These are phyloP conservation scores for Hemileccinum rubropunctum DNA, from an alignment of 768 basidiomycete species.

Conservation along the genomic window DNA sequence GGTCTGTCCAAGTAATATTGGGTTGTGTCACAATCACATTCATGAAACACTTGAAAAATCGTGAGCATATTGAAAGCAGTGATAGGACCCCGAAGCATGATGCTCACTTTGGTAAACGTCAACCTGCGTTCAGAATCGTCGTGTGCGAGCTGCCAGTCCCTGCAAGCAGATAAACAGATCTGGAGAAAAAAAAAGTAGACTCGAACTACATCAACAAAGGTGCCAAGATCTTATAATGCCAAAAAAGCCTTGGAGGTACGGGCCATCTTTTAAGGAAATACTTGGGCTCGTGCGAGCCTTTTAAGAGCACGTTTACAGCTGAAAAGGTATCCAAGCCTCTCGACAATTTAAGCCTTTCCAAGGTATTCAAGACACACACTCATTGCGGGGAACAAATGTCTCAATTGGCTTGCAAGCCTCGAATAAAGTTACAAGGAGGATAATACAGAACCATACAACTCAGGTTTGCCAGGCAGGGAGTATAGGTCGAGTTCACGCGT, in stretches of 20 bases:
- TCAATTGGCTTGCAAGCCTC: neutral
- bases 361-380: neutral
- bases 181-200: neutral
- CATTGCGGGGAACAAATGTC: too few relatives aligned
- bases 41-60: conserved; percentile 17
- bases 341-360: neutral
- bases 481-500: too few relatives aligned
- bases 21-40: conserved; percentile 7
- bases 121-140: conserved; percentile 4
- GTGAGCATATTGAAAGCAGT: neutral
- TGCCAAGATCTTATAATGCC: neutral
- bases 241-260: neutral
- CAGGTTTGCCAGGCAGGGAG: neutral
- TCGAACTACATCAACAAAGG: too few relatives aligned
- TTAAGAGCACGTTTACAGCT: neutral
- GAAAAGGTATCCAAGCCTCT: neutral
- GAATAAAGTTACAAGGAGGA: too few relatives aligned
- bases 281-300: neutral
- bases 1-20: conserved; percentile 19
- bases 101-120: conserved; percentile 9
- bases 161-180: conserved; percentile 14
- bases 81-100: neutral
- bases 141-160: conserved; percentile 6
- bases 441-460: too few relatives aligned
- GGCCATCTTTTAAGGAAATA: neutral